Base-by-base conservation (phyloP, 2,329 filamentous ascomycete genomes). In the Ascosphaera acerosa region DNA sequence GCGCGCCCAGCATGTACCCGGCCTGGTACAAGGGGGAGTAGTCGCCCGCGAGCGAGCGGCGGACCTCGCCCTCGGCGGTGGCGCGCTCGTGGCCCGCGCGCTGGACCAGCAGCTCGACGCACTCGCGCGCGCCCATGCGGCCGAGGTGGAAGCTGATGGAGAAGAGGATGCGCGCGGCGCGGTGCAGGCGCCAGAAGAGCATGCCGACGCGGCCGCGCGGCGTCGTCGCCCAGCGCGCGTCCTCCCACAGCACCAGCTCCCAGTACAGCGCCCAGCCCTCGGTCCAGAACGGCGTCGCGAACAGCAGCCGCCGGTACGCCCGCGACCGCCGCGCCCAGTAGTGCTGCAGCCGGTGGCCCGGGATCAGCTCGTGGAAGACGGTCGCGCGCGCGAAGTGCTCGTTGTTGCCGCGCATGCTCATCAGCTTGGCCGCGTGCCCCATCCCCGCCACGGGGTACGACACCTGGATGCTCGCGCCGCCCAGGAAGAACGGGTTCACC, bases 201-300 rank as follows among this genome's bases (percentile, higher is more conserved):
- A 66, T 62, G 0, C 65, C 65, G 15, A 70, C 54, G 23, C 54
- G 53, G 37, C 68, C 60, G 35, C 63, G 57, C 0, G 64, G 52
- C 0, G 52, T 51, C 3, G 49, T 47, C 34, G 59, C 55, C 39
- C 66, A 69, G 37, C 58, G 54, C 18, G 53, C 53, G 17, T 59
- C 52, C 26, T 61, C 45, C 62, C 63, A 70, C 10, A 70, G 50
- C 12, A 66, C 42, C 39, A 67, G 51, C 46, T 70, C 66, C 64
- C 64, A 69, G 42, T 70, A 70, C 38, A 67, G 54, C 6, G 64
- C 59, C 64, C 64, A 69, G 12, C 65, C 65, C 43, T 70, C 66
- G 22, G 64, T 57, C 48, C 57, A 67, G 40, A 70, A 69, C 0
- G 64, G 61, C 1, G 64, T 69, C 18, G 50, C 44, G 43, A 69